Conservation (phyloP, 768 basidiomycete species). For the Naganishia friedmannii region DNA sequence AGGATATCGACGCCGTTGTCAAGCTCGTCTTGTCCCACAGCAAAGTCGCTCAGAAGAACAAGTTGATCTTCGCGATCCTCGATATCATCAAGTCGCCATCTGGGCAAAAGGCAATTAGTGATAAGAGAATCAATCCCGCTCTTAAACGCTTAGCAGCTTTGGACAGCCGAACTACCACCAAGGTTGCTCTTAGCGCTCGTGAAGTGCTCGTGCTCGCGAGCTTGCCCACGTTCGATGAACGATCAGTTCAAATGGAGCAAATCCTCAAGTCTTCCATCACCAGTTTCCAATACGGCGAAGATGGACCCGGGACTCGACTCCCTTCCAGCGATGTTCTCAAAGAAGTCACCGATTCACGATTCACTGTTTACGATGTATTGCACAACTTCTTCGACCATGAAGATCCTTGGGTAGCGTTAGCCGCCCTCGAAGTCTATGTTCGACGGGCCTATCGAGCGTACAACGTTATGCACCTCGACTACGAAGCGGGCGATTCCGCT, state of each 20-base stretch:
- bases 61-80: constrained; percentile 76
- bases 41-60: constrained; percentile 88
- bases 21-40: constrained; percentile 88
- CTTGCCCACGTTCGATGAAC: constrained; percentile 96
- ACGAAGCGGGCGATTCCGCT: constrained; percentile 81
- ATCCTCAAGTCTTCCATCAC: constrained; percentile 85
- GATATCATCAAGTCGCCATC: constrained; percentile 83
- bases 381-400: constrained; percentile 88
- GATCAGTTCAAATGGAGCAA: constrained; percentile 86
- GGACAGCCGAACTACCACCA: constrained; percentile 90
- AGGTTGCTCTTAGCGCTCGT: constrained; percentile 88
- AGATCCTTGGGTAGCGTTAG: constrained; percentile 79
- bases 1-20: constrained; percentile 85
- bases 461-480: constrained; percentile 82
- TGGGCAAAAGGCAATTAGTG: constrained; percentile 63
- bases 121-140: constrained; percentile 70
- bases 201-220: constrained; percentile 94
- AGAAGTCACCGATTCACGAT: constrained; percentile 92
- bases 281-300: constrained; percentile 85
- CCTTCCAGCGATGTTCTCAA: constrained; percentile 82
- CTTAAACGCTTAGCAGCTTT: constrained; percentile 77
- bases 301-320: constrained; percentile 64
- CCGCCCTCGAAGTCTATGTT: constrained; percentile 92
- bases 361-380: constrained; percentile 94
- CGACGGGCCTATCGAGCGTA: constrained; percentile 95